Evolutionary conservation across 2,329 filamentous ascomycete species (phyloP), one percentile per base, ranked within the genome.

Genomic region (Trichoderma koningiopsis): DNA sequence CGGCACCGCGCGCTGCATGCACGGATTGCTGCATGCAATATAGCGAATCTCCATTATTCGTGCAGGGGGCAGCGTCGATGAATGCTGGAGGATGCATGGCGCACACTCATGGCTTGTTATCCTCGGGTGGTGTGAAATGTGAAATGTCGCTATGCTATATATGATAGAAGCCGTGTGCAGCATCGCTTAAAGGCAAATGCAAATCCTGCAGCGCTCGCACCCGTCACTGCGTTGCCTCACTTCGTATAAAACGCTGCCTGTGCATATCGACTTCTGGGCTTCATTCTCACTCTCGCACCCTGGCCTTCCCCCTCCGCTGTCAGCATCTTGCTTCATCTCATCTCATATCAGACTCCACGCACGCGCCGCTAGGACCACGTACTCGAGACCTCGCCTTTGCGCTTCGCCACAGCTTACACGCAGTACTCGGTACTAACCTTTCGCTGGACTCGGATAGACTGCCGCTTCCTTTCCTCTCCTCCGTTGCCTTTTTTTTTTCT

Each of bases 321-420:
- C 61, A 64, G 49, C 61, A 43, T 43, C 53, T 35, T 55, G 8
- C 31, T 40, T 55, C 47, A 53, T 64, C 49, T 64, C 49, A 64
- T 64, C 49, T 64, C 61, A 37, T 49, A 49, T 40, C 56, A 37
- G 58, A 61, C 58, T 40, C 58, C 58, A 43, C 58, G 56, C 56
- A 11, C 29, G 56, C 31, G 58, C 61, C 59, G 40, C 59, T 33
- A 33, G 59, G 59, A 27, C 59, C 59, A 61, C 49, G 59, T 61
- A 53, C 43, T 13, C 0, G 29, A 4, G 11, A 63, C 60, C 60
- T 37, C 31, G 16, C n/a, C 13, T 2, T 13, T 29, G 49, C 40
- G 22, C 31, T 24, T 13, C 4, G 13, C 24, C 16, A 5, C 2
- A 31, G 8, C n/a, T 31, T 27, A 5, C n/a, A 2, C 35, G 6